phyloP scores from a whole-genome alignment of 1,139 yeast genomes.

The Suhomyces maxii region DNA sequence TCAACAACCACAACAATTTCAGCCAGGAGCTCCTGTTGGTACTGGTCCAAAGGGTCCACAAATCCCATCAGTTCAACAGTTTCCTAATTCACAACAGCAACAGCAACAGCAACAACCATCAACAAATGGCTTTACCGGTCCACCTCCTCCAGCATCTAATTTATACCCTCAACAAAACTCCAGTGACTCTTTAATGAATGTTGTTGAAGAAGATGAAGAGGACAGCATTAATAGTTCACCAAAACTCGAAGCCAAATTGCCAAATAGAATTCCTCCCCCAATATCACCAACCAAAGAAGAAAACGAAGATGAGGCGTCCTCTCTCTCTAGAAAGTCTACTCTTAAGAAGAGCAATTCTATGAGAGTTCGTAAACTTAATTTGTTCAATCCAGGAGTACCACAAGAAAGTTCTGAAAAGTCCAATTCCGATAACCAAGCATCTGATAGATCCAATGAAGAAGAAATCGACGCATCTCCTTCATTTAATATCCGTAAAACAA shows the following conservation, averaged over 20 bases:
- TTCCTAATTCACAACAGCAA: conserved; percentile 5
- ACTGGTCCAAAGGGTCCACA: conserved; percentile 9
- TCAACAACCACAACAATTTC: background rate
- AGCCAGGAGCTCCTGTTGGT: too few species aligned
- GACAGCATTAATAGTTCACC: conserved; percentile 10
- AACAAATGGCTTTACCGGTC: background rate
- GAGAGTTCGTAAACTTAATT: conserved; percentile 44
- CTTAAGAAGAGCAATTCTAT: conserved; percentile 43
- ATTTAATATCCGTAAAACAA: conserved; percentile 16
- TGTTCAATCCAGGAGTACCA: conserved; percentile 22
- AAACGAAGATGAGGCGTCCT: conserved; percentile 18
- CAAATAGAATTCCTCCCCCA: conserved; percentile 2
- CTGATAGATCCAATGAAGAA: background rate
- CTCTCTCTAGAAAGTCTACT: conserved; percentile 42
- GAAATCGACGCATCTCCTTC: conserved; percentile 17
- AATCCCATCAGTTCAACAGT: conserved; percentile 10
- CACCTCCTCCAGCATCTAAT: background rate
- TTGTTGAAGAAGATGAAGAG: conserved; percentile 45
- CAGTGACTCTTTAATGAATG: conserved; percentile 42
- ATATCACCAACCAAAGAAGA: conserved; percentile 28
- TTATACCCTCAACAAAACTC: conserved; percentile 21
- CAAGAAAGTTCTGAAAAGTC: background rate
- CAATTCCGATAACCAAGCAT: background rate
- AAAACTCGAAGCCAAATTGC: background rate
- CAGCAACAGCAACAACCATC: conserved; percentile 1